These are phyloP conservation scores for Rhodomyrtus tomentosa DNA, from an alignment of 345 rosid species.

Conservation along the genomic window DNA sequence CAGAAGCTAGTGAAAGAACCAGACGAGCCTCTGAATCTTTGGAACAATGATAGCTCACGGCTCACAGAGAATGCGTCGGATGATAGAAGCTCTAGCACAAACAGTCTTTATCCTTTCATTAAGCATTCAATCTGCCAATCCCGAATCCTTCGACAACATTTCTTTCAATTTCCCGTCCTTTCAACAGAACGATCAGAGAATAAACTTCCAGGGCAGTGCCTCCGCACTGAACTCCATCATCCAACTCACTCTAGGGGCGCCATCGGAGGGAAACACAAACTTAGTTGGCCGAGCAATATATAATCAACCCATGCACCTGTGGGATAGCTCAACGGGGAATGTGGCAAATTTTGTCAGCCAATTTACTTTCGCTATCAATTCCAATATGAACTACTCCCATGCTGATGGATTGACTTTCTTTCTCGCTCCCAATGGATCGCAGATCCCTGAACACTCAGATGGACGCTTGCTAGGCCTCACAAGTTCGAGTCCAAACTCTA, in stretches of 20 bases:
- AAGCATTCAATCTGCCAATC: background rate
- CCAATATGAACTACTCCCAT: background rate
- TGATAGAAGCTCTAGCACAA: background rate
- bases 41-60: background rate
- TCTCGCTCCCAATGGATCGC: constrained; percentile 1
- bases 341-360: constrained; percentile 10
- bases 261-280: background rate
- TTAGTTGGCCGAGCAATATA: constrained; percentile 2
- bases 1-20: background rate
- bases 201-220: background rate
- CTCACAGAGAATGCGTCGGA: background rate
- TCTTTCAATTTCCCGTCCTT: background rate
- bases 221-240: accelerated
- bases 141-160: background rate
- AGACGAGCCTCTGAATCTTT: background rate
- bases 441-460: background rate
- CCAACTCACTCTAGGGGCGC: background rate
- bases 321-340: background rate
- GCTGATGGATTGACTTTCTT: constrained; percentile 10
- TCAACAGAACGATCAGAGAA: background rate
- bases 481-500: background rate
- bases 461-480: background rate
- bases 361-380: constrained; percentile 5
- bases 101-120: background rate
- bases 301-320: constrained; percentile 2